A percentile compares a stretch with the other conserved stretches of the same genome.
These are phyloP conservation scores for Colletotrichum viniferum DNA, from an alignment of 2,329 filamentous ascomycete genomes.

Conservation along the genomic window DNA sequence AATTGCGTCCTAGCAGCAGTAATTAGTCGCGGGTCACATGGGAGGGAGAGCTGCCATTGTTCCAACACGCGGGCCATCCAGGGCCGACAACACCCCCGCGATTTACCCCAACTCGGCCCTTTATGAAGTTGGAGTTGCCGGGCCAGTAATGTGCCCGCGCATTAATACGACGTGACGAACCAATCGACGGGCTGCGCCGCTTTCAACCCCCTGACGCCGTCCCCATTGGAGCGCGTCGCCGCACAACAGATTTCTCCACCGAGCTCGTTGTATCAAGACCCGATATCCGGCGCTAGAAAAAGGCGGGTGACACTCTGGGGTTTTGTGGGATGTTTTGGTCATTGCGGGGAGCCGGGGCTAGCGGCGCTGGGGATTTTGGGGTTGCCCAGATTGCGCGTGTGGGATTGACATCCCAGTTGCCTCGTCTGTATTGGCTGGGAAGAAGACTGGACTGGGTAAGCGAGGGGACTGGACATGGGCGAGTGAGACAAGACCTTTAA, in stretches of 20 bases:
- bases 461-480: neutral
- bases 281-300: neutral
- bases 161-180: neutral
- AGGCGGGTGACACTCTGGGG: conserved; percentile 11
- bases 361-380: neutral
- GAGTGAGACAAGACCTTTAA: conserved; percentile 2
- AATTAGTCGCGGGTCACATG: neutral
- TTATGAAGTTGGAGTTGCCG: neutral
- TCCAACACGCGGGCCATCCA: neutral
- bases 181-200: neutral
- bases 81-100: neutral
- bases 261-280: conserved; percentile 6
- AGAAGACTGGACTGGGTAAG: neutral
- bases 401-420: neutral
- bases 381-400: neutral
- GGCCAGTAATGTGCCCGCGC: neutral
- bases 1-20: neutral
- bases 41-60: neutral
- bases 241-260: neutral
- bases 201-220: neutral
- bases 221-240: conserved; percentile 15
- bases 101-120: neutral
- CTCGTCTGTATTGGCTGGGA: conserved; percentile 1
- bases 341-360: conserved; percentile 12
- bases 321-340: neutral